Conservation (phyloP, 1,284 basidiomycete species). For the Puccinia polysora region DNA sequence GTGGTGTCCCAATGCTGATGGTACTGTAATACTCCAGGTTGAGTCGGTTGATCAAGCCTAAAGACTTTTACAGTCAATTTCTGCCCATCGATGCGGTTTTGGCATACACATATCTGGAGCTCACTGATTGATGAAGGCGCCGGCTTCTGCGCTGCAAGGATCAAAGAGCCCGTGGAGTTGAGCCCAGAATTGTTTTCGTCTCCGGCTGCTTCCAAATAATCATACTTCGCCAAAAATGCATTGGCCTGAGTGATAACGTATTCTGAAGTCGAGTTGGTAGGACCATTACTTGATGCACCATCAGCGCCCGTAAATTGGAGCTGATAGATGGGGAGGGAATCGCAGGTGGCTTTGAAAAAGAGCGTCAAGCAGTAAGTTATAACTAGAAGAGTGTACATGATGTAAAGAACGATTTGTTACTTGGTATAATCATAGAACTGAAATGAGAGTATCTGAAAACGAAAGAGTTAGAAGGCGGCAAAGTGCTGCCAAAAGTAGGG, state of each 20-base stretch:
- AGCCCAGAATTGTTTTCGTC: background rate
- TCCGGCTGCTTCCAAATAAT: constrained; percentile 13
- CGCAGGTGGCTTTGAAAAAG: constrained; percentile 7
- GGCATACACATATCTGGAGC: too few species aligned
- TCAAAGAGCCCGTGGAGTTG: background rate
- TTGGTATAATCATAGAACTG: too few species aligned
- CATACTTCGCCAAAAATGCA: constrained; percentile 17
- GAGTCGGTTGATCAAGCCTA: constrained; percentile 29
- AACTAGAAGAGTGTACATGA: background rate
- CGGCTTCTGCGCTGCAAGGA: background rate
- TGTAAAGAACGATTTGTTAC: too few species aligned
- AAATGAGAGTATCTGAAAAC: too few species aligned
- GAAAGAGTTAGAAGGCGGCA: background rate
- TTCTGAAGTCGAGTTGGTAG: background rate
- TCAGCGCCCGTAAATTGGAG: background rate
- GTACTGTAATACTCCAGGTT: constrained; percentile 35
- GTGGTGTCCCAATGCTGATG: constrained; percentile 34
- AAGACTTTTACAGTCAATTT: background rate
- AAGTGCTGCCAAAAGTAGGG: background rate
- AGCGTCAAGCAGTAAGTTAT: background rate
- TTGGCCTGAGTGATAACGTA: constrained; percentile 32
- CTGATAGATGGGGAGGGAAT: constrained; percentile 38
- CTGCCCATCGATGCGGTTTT: too few species aligned
- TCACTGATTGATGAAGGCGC: constrained; percentile 24
- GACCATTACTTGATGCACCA: background rate